phyloP scores from a whole-genome alignment of 495 filamentous ascomycete genomes.

The Aspergillus bridgeri region DNA sequence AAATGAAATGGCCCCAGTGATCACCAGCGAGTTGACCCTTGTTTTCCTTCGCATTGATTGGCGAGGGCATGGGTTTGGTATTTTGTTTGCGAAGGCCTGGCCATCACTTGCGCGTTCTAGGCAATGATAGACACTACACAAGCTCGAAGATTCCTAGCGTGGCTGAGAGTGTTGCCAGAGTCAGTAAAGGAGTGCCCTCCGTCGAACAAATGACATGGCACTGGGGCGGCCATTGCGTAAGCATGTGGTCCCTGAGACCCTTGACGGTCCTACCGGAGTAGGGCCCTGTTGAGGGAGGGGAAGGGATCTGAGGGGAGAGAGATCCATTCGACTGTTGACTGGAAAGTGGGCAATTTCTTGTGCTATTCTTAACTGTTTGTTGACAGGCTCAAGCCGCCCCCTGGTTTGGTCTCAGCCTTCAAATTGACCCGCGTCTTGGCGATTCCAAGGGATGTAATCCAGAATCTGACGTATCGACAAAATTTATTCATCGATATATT shows the following conservation, averaged over 20 bases:
- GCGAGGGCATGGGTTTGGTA: not conserved
- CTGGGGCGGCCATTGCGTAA: constrained; percentile 5
- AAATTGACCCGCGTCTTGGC: not conserved
- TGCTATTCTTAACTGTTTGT: constrained; percentile 3
- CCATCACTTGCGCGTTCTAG: not conserved
- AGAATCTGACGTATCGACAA: not conserved
- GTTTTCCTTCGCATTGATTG: not conserved
- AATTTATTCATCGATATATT: not conserved
- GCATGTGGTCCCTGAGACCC: constrained; percentile 4
- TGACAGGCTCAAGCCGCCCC: not conserved
- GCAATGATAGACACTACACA: not conserved
- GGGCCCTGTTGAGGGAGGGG: not conserved
- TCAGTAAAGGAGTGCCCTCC: not conserved
- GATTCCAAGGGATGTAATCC: not conserved
- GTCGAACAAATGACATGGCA: not conserved
- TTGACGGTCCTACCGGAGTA: not conserved
- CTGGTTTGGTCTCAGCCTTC: not conserved
- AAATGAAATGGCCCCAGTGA: not conserved
- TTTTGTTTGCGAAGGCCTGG: not conserved
- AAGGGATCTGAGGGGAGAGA: not conserved
- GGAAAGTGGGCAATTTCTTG: not conserved
- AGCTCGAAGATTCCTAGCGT: not conserved
- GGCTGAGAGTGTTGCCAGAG: not conserved
- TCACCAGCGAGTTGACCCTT: not conserved
- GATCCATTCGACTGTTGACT: not conserved